Base-by-base conservation (phyloP, 177 flowering plant genomes). In the Vitis hybrid region DNA sequence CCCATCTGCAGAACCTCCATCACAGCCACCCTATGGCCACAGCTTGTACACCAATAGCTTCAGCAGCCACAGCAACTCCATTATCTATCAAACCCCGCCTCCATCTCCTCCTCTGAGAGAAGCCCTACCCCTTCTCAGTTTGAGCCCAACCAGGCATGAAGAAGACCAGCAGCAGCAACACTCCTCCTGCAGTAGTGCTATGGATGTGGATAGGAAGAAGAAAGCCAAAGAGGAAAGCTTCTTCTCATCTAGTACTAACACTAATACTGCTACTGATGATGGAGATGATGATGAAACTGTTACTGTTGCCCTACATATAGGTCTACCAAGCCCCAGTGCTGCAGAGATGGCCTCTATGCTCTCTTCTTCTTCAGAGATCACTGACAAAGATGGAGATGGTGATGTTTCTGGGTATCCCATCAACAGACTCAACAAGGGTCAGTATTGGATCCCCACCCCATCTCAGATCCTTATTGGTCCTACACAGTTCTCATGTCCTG, bases 361-460 rank as follows among this genome's bases (percentile, higher is more conserved):
- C 20, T 22, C 73, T 48, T 63, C 75, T 48, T 70, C 86, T 10
- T 69, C 79, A 50, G 68, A 56, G 50, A 59, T 48, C 54, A 58
- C 51, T 65, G 76, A 71, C 50, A 31, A 76, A 13, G 76, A 76
- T 65, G 74, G 68, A 50, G 80, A 69, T 49, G 71, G 67, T 15
- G 74, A 59, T 39, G 73, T 68, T 67, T 53, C 50, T 29, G 83
- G 81, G 59, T 71, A 70, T 70, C 71, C 79, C 26, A 71, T 79
- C 9, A 77, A 11, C 66, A 82, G 82, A 56, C 76, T 86, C 45
- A 86, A 82, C 71, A 86, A 81, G 75, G 88, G 90, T 10, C 89
- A 84, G 78, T 86, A 86, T 58, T 86, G 90, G 90, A 86, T 86
- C 80, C 90, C 90, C 19, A 86, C 90, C 5, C 88, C 90, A 73